Percentiles rank a stretch among this genome's conserved stretches.
phyloP scores from a whole-genome alignment of 2,329 filamentous ascomycete genomes.

The Tolypocladium inflatum region DNA sequence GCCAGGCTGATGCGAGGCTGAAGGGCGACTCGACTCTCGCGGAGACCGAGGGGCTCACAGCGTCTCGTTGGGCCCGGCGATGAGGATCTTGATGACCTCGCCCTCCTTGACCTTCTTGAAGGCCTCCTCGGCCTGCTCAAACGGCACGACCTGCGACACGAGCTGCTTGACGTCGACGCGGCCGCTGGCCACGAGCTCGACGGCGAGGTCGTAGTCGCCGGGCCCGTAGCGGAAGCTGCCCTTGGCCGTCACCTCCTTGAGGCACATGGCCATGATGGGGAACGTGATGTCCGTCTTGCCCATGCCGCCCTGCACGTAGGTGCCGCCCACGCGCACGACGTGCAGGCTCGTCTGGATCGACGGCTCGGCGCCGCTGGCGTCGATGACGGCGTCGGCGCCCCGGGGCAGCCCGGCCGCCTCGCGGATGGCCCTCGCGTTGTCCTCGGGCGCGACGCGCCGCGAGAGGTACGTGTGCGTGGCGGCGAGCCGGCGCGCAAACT shows the following conservation, averaged over 20 bases:
- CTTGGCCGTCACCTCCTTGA: constrained; percentile 79
- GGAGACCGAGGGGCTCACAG: background rate
- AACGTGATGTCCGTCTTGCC: constrained; percentile 80
- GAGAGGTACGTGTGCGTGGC: constrained; percentile 64
- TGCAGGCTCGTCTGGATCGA: constrained; percentile 69
- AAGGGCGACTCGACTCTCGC: background rate
- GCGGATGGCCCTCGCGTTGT: constrained; percentile 64
- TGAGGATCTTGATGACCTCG: constrained; percentile 64
- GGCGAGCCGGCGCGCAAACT: constrained; percentile 66
- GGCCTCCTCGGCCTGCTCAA: constrained; percentile 74
- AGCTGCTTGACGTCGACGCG: constrained; percentile 75
- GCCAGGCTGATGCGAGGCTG: background rate
- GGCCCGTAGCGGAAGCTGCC: constrained; percentile 85
- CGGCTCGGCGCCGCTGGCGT: constrained; percentile 70
- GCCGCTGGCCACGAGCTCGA: constrained; percentile 65
- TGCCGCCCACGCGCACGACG: constrained; percentile 60
- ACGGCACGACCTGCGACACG: constrained; percentile 68
- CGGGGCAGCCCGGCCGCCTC: constrained; percentile 50
- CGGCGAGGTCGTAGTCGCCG: constrained; percentile 78
- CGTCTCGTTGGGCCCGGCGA: constrained; percentile 48
- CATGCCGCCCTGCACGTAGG: constrained; percentile 84
- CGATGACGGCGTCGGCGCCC: constrained; percentile 71
- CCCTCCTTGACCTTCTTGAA: constrained; percentile 81
- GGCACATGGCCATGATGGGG: constrained; percentile 82
- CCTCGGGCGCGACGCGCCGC: constrained; percentile 51